Evolutionary conservation across 768 basidiomycete genomes (phyloP), one percentile per base, ranked within the genome.

Genomic region (Crepidotus variabilis): DNA sequence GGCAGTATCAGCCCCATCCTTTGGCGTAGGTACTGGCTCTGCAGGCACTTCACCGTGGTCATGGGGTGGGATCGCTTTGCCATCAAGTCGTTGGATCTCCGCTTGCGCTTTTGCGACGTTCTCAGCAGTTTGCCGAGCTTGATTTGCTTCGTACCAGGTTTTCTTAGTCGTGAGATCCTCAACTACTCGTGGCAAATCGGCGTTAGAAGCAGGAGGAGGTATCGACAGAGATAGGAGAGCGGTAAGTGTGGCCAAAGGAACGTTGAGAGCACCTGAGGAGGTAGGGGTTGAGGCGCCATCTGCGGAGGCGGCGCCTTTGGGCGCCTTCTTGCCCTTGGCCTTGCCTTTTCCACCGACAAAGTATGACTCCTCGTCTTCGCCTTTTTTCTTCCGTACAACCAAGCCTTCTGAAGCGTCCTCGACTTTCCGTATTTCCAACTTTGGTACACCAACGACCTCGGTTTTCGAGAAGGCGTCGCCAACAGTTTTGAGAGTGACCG

Each of bases 81-180:
- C 66, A 36, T 74, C 36, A 54, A 92, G 77, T 51, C 83, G 82
- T 62, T 80, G 73, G 66, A 94, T 90, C 60, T 88, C 82, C 13
- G 78, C 80, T 69, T 93, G 88, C 11, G 88, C 92, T 72, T 89
- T 89, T 36, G 85, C 83, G 51, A 94, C 75, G 62, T 91, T 90
- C 66, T 91, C 90, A 4, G 83, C 80, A 1, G 92, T 93, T 60
- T 81, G 83, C 21, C 84, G 84, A 23, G 81, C 83, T 71, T 95
- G 94, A 74, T 98, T 98, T 32, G 91, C 95, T 69, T 89, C 86
- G 65, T 85, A 97, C 94, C 94, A 98, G 21, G 86, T 79, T 76
- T 94, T 94, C 81, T 98, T 99, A 51, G 84, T 91, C 71, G 89
- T 89, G 56, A 99, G 79, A 69, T 97, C 92, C 66, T 92, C 90